Evolutionary conservation across 2,329 filamentous ascomycete genomes (phyloP), one percentile per base, ranked within the genome.

Genomic region (Penicillium brevicompactum): DNA sequence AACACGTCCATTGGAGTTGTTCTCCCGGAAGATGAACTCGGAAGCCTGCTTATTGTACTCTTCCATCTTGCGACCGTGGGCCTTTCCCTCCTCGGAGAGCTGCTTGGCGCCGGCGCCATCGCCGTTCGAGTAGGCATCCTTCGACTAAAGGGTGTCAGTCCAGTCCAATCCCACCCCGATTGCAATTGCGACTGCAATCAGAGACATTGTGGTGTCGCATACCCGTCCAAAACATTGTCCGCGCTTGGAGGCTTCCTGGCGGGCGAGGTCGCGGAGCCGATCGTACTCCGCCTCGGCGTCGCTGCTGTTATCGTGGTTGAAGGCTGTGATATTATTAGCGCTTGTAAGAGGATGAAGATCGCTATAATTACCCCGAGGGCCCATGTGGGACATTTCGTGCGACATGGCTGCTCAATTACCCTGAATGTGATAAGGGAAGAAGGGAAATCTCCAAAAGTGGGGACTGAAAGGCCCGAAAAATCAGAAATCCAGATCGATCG

Each of bases 1-100:
- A 9, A 96, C 88, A 58, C 88, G 86, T 16, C 86, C 90, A 2
- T 80, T 74, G 18, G 90, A 87, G 72, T 97, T 97, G 80, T 97
- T 97, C 77, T 93, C 91, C 40, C 92, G 88, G 80, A 99, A 97
- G 71, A 97, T 97, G 75, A 85, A 96, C 56, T 97, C 90, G 56
- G 90, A 91, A 1, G 94, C 94, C 74, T 96, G 91, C 62, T 84
- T 86, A 80, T 97, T 97, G 78, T 92, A 95, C 57, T 88, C 81
- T 63, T 95, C 91, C 85, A 95, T 94, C 71, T 88, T 84, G 55
- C 86, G 84, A 41, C 88, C 92, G 74, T 97, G 92, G 43, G 79
- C 76, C 76, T 97, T 96, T 69, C 90, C 91, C 75, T 96, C 85
- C 67, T 94, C 87, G 38, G 88, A 92, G 49, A 96, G 83, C 52